Evolutionary conservation across 768 basidiomycete species (phyloP).

Genomic region (Tylopilus plumbeoviolaceoides): DNA sequence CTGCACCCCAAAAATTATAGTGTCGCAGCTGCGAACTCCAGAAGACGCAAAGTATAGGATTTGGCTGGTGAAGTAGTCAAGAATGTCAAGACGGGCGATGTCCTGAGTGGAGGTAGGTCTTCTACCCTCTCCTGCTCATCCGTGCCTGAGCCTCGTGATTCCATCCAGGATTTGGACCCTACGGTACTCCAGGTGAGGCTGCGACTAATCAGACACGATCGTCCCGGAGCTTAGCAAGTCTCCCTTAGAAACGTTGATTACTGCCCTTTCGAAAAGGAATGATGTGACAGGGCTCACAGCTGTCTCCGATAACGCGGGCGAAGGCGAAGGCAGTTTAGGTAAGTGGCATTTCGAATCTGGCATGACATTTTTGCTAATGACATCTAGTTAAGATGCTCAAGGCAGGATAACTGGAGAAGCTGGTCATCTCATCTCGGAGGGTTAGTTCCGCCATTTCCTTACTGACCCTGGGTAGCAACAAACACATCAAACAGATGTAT

Average conservation of each 20-base stretch:
- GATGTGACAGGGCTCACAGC: constrained; percentile 70
- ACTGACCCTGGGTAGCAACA: constrained; percentile 50
- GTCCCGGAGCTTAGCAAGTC: background rate
- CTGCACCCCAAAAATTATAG: constrained; percentile 4
- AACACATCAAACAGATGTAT: constrained; percentile 76
- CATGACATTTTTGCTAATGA: background rate
- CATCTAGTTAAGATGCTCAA: constrained; percentile 64
- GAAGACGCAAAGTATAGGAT: constrained; percentile 60
- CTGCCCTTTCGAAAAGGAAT: constrained; percentile 64
- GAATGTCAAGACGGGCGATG: constrained; percentile 75
- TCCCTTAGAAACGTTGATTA: constrained; percentile 67
- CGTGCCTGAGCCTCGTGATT: background rate
- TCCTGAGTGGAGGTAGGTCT: constrained; percentile 71
- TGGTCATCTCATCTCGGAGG: constrained; percentile 87
- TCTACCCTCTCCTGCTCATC: constrained; percentile 20
- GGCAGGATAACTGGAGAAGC: constrained; percentile 69
- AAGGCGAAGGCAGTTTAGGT: constrained; percentile 67
- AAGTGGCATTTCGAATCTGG: background rate
- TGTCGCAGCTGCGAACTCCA: constrained; percentile 7
- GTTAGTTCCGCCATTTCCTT: constrained; percentile 34
- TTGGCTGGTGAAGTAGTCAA: constrained; percentile 77
- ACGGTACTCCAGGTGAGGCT: constrained; percentile 71
- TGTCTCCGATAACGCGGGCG: constrained; percentile 83
- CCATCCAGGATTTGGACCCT: constrained; percentile 75
- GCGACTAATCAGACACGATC: background rate